phyloP scores from a whole-genome alignment of 176 grass and related monocot species.

The Zoysia japonica region DNA sequence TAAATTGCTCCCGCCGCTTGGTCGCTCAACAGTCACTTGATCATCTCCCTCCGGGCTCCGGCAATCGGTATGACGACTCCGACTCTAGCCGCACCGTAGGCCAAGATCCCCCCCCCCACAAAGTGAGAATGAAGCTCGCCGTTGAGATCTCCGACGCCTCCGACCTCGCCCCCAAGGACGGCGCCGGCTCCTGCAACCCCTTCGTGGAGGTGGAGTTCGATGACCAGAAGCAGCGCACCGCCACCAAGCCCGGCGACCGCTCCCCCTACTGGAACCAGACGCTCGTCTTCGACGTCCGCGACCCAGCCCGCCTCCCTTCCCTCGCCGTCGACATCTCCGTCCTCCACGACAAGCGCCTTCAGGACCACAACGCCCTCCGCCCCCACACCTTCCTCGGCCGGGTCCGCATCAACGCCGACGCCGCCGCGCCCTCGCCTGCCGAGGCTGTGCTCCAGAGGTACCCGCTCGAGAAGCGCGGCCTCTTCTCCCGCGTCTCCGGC shows the following conservation, averaged over 20 bases:
- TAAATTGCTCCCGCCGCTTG: too few species aligned
- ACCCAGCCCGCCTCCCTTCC: slow-evolving; percentile 28
- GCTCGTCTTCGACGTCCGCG: slow-evolving; percentile 57
- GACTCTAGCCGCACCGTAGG: too few species aligned
- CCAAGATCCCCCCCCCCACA: too few species aligned
- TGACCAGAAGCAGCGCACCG: slow-evolving; percentile 59
- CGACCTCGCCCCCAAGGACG: slow-evolving; percentile 66
- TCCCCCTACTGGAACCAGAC: slow-evolving; percentile 67
- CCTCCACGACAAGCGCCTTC: slow-evolving; percentile 49
- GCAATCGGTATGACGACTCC: too few species aligned
- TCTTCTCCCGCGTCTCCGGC: slow-evolving; percentile 81
- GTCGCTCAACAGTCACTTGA: too few species aligned
- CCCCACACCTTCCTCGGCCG: slow-evolving; percentile 63
- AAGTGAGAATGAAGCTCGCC: slow-evolving; percentile 60
- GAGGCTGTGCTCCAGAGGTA: slow-evolving; percentile 58
- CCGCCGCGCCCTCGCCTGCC: slow-evolving; percentile 31
- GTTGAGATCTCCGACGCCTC: slow-evolving; percentile 73
- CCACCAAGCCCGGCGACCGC: slow-evolving; percentile 52
- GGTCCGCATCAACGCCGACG: slow-evolving; percentile 57
- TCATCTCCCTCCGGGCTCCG: too few species aligned
- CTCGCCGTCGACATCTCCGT: slow-evolving; percentile 52
- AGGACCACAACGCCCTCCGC: slow-evolving; percentile 30
- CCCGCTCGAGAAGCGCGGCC: slow-evolving; percentile 69
- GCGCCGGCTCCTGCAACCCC: slow-evolving; percentile 49
- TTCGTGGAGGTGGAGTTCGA: slow-evolving; percentile 73